Base-by-base conservation (phyloP, 2,329 filamentous ascomycete species). In the Colletotrichum australisinense region DNA sequence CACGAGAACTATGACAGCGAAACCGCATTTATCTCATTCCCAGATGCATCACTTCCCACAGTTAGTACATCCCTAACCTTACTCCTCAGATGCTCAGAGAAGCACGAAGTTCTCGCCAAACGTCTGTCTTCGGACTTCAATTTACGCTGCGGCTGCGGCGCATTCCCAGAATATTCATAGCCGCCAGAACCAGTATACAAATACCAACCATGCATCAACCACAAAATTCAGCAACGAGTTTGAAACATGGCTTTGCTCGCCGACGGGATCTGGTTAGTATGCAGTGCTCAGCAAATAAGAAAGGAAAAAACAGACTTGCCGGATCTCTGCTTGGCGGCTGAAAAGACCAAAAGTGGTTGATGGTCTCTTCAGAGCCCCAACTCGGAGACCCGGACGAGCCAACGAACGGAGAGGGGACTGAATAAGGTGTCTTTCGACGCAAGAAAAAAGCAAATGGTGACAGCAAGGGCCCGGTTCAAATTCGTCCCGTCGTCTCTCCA, bases 391-490 rank as follows among this genome's bases (percentile, higher is more conserved):
- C 16, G 38, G 38, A 19, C 16, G 38, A 49, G 42, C 42, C 19
- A 49, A 49, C 42, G 42, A 49, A 19, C 19, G 19, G 42, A 49
- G 56, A 49, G 28, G 46, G 12, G 26, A 42, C 14, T 19, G 42
- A 53, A 57, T 56, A 49, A 35, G 60, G 28, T 24, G 52, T 38
- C 38, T 58, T 26, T 49, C n/a, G 35, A 57, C 24, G 58, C 24
- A 53, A 53, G 24, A 19, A 63, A 42, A 52, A 63, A 69, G 58
- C 58, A 63, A 69, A 32, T 11, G 38, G 16, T 46, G 58, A 59
- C n/a, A 53, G 65, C 66, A 72, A 72, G 69, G 65, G 67, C 58
- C 59, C 19, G 28, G 53, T 59, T 35, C 58, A 30, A 64, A 53
- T 42, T 42, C 42, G 58, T 53, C 30, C 65, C 59, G 30, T 38